phyloP scores from a whole-genome alignment of 2,329 filamentous ascomycete species.

The Exophiala xenobiotica region DNA sequence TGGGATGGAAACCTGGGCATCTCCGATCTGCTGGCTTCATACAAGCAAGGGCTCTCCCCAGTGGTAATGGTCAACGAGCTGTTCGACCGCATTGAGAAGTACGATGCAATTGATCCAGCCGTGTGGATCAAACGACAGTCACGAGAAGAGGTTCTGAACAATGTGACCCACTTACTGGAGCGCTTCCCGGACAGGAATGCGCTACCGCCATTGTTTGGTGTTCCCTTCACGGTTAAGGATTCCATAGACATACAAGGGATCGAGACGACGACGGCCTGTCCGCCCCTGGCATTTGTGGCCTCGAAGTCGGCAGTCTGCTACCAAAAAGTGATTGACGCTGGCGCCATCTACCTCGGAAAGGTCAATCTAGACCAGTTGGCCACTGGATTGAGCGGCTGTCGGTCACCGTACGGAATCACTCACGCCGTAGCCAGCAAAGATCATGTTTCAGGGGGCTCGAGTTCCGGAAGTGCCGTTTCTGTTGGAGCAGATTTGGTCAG shows the following conservation, averaged over 20 bases:
- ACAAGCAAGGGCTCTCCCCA: conserved; percentile 35
- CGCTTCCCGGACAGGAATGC: conserved; percentile 42
- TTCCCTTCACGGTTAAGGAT: conserved; percentile 52
- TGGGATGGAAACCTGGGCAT: conserved; percentile 48
- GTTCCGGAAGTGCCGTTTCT: conserved; percentile 55
- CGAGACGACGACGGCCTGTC: conserved; percentile 50
- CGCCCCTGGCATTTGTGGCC: conserved; percentile 49
- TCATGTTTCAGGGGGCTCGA: conserved; percentile 59
- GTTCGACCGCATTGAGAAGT: conserved; percentile 50
- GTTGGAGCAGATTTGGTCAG: conserved; percentile 53
- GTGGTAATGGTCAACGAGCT: conserved; percentile 34
- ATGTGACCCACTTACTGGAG: conserved; percentile 42
- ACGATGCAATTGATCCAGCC: conserved; percentile 48
- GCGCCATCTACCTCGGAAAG: conserved; percentile 59
- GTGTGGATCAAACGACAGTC: conserved; percentile 53
- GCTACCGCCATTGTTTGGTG: conserved; percentile 50
- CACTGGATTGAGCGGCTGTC: conserved; percentile 59
- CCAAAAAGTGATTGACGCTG: conserved; percentile 49
- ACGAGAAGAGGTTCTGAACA: conserved; percentile 41
- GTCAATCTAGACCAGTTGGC: conserved; percentile 62
- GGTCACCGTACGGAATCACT: conserved; percentile 58
- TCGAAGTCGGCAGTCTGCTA: conserved; percentile 49
- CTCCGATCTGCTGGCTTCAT: conserved; percentile 44
- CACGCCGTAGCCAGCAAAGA: conserved; percentile 50
- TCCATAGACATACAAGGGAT: conserved; percentile 48